phyloP scores from a whole-genome alignment of 805 yeast species.

The Clavispora vitiphila region DNA sequence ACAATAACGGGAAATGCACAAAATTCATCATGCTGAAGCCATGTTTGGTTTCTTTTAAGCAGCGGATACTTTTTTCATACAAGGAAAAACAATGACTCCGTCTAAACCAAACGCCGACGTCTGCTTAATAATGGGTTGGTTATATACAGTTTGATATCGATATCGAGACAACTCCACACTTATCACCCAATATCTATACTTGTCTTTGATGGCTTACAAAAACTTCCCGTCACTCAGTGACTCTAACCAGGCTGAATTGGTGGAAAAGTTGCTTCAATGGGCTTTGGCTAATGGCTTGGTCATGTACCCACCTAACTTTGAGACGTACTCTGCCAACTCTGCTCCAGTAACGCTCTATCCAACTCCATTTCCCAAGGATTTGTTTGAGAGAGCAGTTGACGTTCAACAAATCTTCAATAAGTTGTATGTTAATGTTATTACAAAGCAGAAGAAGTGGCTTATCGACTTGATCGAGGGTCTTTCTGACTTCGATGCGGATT shows the following conservation, averaged over 20 bases:
- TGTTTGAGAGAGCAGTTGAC: slow-evolving; percentile 60
- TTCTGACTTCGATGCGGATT: slow-evolving; percentile 59
- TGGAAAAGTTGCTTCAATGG: slow-evolving; percentile 63
- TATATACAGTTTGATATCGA: background rate
- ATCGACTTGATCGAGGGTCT: slow-evolving; percentile 48
- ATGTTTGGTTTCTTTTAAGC: too few species aligned
- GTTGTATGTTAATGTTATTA: slow-evolving; percentile 65
- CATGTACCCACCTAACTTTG: slow-evolving; percentile 66
- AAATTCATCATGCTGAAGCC: too few species aligned
- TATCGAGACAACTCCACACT: background rate
- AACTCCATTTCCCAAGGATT: slow-evolving; percentile 71
- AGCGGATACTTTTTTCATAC: too few species aligned
- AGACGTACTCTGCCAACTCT: slow-evolving; percentile 40
- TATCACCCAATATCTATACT: background rate
- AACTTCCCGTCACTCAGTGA: slow-evolving; percentile 30
- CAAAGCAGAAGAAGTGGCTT: slow-evolving; percentile 57
- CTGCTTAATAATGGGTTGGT: background rate
- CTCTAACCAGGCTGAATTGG: slow-evolving; percentile 26
- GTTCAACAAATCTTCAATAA: slow-evolving; percentile 69
- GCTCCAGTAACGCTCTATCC: slow-evolving; percentile 93
- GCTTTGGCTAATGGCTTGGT: slow-evolving; percentile 71
- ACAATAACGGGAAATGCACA: too few species aligned
- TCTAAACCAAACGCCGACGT: too few species aligned
- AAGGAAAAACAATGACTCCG: too few species aligned
- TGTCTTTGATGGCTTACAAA: slow-evolving; percentile 14